These are phyloP conservation scores for Datisca glomerata DNA, from an alignment of 306 rosid species.

Conservation along the genomic window DNA sequence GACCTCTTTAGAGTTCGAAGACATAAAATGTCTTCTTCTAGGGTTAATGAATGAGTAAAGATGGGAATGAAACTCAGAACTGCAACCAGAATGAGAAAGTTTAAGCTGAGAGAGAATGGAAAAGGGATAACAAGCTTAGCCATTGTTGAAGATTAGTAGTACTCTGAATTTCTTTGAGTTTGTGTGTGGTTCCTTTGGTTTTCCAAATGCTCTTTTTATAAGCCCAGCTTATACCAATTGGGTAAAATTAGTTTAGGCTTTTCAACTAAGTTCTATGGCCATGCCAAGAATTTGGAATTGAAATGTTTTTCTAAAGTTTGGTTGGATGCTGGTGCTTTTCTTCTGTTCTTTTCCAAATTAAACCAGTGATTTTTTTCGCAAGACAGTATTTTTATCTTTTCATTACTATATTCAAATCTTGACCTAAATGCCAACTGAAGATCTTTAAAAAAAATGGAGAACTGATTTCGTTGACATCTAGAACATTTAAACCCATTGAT, in stretches of 20 bases:
- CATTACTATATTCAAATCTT: no score
- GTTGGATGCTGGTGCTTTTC: not conserved
- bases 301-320: constrained; percentile 10
- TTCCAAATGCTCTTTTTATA: constrained; percentile 3
- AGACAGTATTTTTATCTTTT: no score
- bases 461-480: no score
- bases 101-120: constrained; percentile 8
- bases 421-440: no score
- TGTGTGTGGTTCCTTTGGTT: constrained; percentile 1
- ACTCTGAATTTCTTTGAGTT: constrained; percentile 1
- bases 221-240: no score
- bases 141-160: constrained; percentile 9
- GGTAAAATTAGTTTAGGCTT: not conserved
- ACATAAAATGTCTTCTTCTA: constrained; percentile 12
- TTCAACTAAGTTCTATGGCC: constrained; percentile 6
- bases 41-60: constrained; percentile 17
- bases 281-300: constrained; percentile 26
- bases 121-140: constrained; percentile 11
- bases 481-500: no score
- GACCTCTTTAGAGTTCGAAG: constrained; percentile 19
- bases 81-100: constrained; percentile 7
- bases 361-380: no score
- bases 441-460: no score
- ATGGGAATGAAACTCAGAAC: constrained; percentile 3
- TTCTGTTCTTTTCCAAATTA: constrained; percentile 7